Evolutionary conservation across 257 asterid genomes (phyloP).

Genomic region (Solanum etuberosum): DNA sequence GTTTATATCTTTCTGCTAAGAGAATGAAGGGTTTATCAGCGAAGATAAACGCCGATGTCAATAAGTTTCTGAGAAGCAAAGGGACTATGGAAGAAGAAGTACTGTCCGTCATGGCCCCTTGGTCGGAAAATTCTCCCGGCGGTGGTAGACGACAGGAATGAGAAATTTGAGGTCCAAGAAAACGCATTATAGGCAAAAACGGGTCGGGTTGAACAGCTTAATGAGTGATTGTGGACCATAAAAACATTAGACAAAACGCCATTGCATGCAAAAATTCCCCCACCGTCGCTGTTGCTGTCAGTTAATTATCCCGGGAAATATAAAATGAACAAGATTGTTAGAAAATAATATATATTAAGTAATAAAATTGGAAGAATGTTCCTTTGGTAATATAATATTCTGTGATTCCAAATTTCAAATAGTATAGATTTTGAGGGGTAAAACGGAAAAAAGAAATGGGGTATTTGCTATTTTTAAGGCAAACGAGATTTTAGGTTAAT

Average conservation of each 20-base stretch:
- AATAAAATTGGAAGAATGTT: background rate
- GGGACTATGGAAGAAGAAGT: slow-evolving; percentile 30
- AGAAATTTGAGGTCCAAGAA: background rate
- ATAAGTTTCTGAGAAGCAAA: slow-evolving; percentile 36
- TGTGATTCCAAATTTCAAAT: background rate
- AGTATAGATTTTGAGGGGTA: background rate
- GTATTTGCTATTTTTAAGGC: background rate
- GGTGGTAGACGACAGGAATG: background rate
- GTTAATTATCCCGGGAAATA: background rate
- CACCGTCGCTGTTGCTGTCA: background rate
- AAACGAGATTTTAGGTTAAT: background rate
- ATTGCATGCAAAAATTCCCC: background rate
- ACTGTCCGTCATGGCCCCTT: background rate
- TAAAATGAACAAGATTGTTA: background rate
- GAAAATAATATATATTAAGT: background rate
- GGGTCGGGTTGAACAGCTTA: background rate
- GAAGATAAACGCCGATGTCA: slow-evolving; percentile 30
- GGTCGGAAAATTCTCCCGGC: slow-evolving; percentile 19
- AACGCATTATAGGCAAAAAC: background rate
- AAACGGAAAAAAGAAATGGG: background rate
- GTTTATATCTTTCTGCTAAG: slow-evolving; percentile 23
- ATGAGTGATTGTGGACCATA: background rate
- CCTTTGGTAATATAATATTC: background rate
- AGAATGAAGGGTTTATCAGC: slow-evolving; percentile 39
- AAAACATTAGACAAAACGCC: background rate